phyloP scores from a whole-genome alignment of 768 basidiomycete genomes.

The Mycena rebaudengoi region DNA sequence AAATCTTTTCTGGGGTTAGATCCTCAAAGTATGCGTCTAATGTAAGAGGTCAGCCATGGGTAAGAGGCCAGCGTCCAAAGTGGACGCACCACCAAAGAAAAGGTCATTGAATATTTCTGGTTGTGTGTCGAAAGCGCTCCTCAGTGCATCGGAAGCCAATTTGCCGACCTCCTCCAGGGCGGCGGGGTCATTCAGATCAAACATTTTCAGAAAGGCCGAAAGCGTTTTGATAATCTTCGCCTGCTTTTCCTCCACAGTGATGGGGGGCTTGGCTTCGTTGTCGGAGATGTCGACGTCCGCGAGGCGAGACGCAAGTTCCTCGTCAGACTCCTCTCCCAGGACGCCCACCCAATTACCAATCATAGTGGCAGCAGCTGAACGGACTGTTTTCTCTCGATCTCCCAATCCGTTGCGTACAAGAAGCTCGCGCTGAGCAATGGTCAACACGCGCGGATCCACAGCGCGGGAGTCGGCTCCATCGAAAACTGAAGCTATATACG shows the following conservation, averaged over 20 bases:
- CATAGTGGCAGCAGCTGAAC: conserved; percentile 75
- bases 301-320: conserved; percentile 29
- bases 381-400: conserved; percentile 82
- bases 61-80: background rate
- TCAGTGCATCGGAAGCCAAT: conserved; percentile 76
- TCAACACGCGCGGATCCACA: conserved; percentile 71
- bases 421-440: conserved; percentile 76
- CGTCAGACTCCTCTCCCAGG: conserved; percentile 48
- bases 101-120: conserved; percentile 73
- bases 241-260: conserved; percentile 22
- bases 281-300: conserved; percentile 32
- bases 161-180: conserved; percentile 11
- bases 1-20: conserved; percentile 78
- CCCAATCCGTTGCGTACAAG: conserved; percentile 86
- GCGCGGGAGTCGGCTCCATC: conserved; percentile 50
- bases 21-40: conserved; percentile 76
- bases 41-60: background rate
- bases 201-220: conserved; percentile 59
- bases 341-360: conserved; percentile 81
- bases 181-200: conserved; percentile 59
- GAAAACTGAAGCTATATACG: conserved; percentile 71
- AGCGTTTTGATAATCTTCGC: conserved; percentile 45
- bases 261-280: conserved; percentile 30
- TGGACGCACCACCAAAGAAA: conserved; percentile 69
- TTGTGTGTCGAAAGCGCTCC: conserved; percentile 73